These are phyloP conservation scores for Mallotus japonicus DNA, from an alignment of 441 rosid species.

Conservation along the genomic window DNA sequence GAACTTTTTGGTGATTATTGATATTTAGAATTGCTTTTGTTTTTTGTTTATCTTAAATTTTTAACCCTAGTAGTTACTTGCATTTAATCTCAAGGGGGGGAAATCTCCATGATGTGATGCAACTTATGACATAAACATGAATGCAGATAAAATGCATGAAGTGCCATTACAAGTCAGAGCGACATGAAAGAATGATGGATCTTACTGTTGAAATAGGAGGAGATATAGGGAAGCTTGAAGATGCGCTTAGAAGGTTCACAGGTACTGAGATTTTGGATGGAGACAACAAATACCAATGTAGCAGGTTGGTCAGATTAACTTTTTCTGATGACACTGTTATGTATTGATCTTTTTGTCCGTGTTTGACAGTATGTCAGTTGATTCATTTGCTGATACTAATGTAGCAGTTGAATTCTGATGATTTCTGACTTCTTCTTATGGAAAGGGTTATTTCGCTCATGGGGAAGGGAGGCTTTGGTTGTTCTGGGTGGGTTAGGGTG, in stretches of 20 bases:
- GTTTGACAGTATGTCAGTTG: not conserved
- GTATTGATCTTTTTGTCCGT: not conserved
- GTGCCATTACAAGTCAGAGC: constrained; percentile 80
- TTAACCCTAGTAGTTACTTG: not conserved
- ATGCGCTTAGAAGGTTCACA: constrained; percentile 80
- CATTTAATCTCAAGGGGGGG: not conserved
- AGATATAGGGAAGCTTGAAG: constrained; percentile 78
- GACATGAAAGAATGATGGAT: constrained; percentile 94
- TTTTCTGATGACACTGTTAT: constrained; percentile 1
- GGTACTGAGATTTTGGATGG: constrained; percentile 90
- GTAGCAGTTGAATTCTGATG: not conserved
- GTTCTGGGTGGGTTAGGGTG: not conserved
- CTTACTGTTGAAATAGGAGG: constrained; percentile 95
- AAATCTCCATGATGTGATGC: constrained; percentile 13
- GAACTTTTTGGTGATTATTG: not conserved
- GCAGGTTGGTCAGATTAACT: constrained; percentile 53
- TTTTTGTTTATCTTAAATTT: not conserved
- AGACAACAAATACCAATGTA: constrained; percentile 85
- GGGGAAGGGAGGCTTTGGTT: not conserved
- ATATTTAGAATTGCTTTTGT: not conserved
- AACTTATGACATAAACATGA: constrained; percentile 20
- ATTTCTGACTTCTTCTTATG: not conserved
- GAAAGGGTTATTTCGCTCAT: not conserved
- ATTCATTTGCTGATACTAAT: not conserved
- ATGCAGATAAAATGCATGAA: constrained; percentile 84